Conservation (phyloP, 345 rosid species). For the Salix exigua region DNA sequence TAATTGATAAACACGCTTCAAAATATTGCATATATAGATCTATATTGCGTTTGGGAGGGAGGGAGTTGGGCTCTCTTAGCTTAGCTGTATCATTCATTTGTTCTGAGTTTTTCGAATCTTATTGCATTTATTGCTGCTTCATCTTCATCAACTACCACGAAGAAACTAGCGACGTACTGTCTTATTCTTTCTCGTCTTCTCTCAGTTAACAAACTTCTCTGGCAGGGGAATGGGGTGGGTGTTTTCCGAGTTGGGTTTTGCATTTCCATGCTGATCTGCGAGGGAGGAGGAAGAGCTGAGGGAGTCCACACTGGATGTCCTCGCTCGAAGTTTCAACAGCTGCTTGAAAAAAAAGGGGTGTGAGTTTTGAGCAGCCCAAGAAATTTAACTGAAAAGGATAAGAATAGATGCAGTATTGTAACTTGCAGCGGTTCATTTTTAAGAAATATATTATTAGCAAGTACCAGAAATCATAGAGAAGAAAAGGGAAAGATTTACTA, state of each 20-base stretch:
- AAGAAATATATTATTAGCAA: slow-evolving; percentile 5
- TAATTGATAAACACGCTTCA: not conserved
- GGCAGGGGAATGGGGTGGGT: not conserved
- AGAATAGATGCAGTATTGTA: not conserved
- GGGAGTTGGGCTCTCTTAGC: not conserved
- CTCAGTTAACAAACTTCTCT: not conserved
- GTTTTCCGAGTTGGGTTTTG: not conserved
- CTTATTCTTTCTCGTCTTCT: not conserved
- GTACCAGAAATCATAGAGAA: slow-evolving; percentile 21
- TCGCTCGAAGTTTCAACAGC: not conserved
- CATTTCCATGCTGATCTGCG: not conserved
- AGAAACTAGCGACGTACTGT: not conserved
- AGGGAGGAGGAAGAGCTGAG: no score
- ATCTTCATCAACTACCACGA: not conserved
- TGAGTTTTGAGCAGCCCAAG: slow-evolving; percentile 20
- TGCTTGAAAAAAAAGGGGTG: not conserved
- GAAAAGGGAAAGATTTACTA: slow-evolving; percentile 9
- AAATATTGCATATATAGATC: slow-evolving; percentile 7
- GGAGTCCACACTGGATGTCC: not conserved
- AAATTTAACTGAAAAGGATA: not conserved
- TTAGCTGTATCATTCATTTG: not conserved
- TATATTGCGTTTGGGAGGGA: not conserved
- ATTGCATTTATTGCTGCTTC: not conserved
- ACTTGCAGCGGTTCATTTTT: slow-evolving; percentile 1
- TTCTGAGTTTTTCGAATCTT: not conserved